Base-by-base conservation (phyloP, 176 grass and related monocot genomes). In the Chloris gayana region DNA sequence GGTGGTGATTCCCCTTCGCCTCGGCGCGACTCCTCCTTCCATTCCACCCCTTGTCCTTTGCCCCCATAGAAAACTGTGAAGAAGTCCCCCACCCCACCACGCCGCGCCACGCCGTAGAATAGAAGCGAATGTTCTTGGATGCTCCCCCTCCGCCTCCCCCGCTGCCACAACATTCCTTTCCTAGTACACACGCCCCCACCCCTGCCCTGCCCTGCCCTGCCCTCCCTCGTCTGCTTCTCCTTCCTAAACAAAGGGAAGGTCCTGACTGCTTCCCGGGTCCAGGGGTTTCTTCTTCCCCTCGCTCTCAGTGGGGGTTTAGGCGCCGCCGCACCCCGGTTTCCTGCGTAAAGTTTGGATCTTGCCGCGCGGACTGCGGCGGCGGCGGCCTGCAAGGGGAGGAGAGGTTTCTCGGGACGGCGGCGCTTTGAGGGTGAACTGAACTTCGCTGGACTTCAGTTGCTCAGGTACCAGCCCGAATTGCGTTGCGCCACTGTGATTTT, bases 101-200 rank as follows among this genome's bases (percentile, higher is more conserved):
- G 56, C 65, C 78, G 10, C 64, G 38, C 53, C 30, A 31, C 33
- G 70, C 39, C 77, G 14, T 61, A 61, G 58, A 61, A 69, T 31
- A 33, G 64, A 75, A 80, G 3, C 56, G 72, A 89, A 85, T 89
- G 87, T 85, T 85, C 82, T 72, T 82, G 87, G 78, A 85, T 82
- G 64, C 82, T 22, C 77, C 34, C 61, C 19, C 42, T 15, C 9
- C 21, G 9, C 4, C 50, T n/a, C n/a, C 6, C 9, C 24, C 11
- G 22, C 54, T 57, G 22, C 54, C 22, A 11, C 22, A n/a, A 88
- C 82, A 89, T 89, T 89, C 75, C 76, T 27, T 76, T 15, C 77
- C 70, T 85, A 69, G 69, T 45, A 86, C 61, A 61, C 58, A 59
- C 56, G 56, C 56, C 56, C 54, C 22, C n/a, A 25, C 56, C 56